phyloP scores from a whole-genome alignment of 129 eudicot genomes.

The Centrapalus pauciflorus region DNA sequence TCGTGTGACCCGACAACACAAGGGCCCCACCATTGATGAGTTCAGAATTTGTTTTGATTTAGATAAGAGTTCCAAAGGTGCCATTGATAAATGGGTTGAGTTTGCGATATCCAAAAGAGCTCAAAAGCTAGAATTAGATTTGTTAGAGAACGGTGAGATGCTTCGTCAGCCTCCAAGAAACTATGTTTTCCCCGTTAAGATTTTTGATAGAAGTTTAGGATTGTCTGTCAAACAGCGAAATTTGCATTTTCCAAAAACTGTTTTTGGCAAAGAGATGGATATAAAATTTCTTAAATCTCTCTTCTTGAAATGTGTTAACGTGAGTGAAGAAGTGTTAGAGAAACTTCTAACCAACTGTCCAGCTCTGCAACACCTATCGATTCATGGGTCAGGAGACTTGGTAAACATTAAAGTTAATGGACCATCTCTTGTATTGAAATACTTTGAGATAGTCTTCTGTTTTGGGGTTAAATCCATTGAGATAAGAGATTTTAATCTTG shows the following conservation, averaged over 20 bases:
- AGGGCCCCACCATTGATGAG: conserved; percentile 31
- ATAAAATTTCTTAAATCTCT: conserved; percentile 37
- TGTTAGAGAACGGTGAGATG: conserved; percentile 47
- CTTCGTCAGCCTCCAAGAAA: conserved; percentile 34
- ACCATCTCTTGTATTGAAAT: conserved; percentile 35
- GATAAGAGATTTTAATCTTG: conserved; percentile 36
- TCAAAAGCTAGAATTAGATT: conserved; percentile 50
- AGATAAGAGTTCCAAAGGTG: conserved; percentile 30
- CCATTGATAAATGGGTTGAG: conserved; percentile 52
- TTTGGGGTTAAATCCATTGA: conserved; percentile 36
- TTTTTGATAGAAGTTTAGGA: conserved; percentile 25
- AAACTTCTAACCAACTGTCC: conserved; percentile 33
- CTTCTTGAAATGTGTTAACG: conserved; percentile 47
- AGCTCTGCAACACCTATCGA: conserved; percentile 30
- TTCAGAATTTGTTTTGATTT: conserved; percentile 46
- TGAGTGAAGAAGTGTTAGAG: conserved; percentile 39
- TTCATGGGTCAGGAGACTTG: conserved; percentile 44
- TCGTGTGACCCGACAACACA: conserved; percentile 38
- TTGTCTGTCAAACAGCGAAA: conserved; percentile 6
- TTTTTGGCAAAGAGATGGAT: conserved; percentile 12
- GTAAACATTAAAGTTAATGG: conserved; percentile 40
- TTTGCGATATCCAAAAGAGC: conserved; percentile 45
- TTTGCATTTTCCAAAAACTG: not conserved
- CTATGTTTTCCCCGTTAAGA: conserved; percentile 37
- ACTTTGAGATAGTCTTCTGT: conserved; percentile 44